Evolutionary conservation across 208 protist species (phyloP), one percentile per base, ranked within the genome.

Genomic region (Trypanosoma mega): DNA sequence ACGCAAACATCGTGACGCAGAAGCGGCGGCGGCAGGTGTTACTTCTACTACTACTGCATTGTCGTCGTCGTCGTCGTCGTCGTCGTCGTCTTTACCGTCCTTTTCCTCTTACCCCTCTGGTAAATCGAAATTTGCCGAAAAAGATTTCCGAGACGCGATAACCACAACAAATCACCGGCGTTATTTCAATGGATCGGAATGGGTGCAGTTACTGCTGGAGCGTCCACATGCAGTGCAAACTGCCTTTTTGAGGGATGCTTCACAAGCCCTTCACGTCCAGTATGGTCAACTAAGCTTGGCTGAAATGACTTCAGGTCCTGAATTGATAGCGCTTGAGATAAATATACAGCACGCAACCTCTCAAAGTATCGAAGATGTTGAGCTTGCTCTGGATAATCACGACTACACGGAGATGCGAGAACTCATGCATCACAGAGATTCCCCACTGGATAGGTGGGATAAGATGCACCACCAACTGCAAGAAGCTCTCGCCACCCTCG

Each of bases 261-360:
- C 74, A 26, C 58, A 72, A 20, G 48, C 76, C 27, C 54, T 88
- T 18, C 63, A 55, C 50, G 63, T 88, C 0, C 73, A 80, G 7
- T 59, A 65, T 33, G 71, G 66, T 2, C 71, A 79, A 59, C 37
- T 92, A 5, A 61, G 59, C 18, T 63, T 77, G 36, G 43, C 85
- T 1, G 68, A 74, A 29, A 51, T 92, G 33, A 69, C 53, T 4
- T 36, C 72, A 1, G 71, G 66, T 30, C 51, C 52, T 18, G 77
- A 79, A 34, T 63, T 75, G 9, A 74, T 88, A 34, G 56, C 56
- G 47, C 41, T 86, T 18, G 77, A 87, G 43, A 33, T 85, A 9
- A 72, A 77, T 44, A 60, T 88, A 20, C 70, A 67, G 23, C 82
- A 86, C 66, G 58, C 58, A 16, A n/a, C 56, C 11, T 52, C 52